phyloP scores from a whole-genome alignment of 352 stramenopile genomes.

The Globisporangium sylvaticum region DNA sequence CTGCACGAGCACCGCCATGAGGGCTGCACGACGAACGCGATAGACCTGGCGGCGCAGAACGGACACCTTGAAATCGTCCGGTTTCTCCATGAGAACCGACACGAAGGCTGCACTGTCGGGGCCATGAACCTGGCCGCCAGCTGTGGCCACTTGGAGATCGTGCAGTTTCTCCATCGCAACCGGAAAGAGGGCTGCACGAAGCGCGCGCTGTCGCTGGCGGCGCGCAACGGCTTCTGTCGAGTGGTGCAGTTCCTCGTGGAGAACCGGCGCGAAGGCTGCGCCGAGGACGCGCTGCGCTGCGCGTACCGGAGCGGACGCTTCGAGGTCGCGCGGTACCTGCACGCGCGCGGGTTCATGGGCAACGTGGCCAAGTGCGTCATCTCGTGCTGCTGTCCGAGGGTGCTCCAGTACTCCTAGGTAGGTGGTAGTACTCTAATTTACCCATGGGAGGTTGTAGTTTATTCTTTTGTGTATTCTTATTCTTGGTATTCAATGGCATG shows the following conservation, averaged over 20 bases:
- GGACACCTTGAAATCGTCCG: conserved; percentile 1
- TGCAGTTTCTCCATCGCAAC: conserved; percentile 7
- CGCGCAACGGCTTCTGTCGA: background rate
- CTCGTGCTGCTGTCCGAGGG: conserved; percentile 12
- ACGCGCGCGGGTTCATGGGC: conserved; percentile 13
- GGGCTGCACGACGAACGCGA: conserved; percentile 11
- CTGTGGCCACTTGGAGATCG: conserved; percentile 9
- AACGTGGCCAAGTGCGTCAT: conserved; percentile 13
- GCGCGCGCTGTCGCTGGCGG: conserved; percentile 5
- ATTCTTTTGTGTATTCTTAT: background rate
- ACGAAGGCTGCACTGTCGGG: conserved; percentile 7
- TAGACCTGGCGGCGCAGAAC: conserved; percentile 5
- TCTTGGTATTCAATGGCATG: background rate
- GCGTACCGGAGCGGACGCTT: conserved; percentile 11
- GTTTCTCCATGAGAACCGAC: conserved; percentile 11
- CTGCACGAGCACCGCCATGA: conserved; percentile 4
- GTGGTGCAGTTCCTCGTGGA: conserved; percentile 14
- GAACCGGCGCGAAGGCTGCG: conserved; percentile 12
- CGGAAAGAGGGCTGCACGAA: conserved; percentile 11
- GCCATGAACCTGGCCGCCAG: conserved; percentile 10
- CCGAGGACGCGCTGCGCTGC: conserved; percentile 1
- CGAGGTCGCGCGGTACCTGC: conserved; percentile 13
- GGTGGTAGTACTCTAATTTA: background rate
- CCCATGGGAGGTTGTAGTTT: background rate
- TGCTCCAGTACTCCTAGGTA: conserved; percentile 2